Evolutionary conservation across 345 rosid genomes (phyloP).

Genomic region (Ricinus communis): DNA sequence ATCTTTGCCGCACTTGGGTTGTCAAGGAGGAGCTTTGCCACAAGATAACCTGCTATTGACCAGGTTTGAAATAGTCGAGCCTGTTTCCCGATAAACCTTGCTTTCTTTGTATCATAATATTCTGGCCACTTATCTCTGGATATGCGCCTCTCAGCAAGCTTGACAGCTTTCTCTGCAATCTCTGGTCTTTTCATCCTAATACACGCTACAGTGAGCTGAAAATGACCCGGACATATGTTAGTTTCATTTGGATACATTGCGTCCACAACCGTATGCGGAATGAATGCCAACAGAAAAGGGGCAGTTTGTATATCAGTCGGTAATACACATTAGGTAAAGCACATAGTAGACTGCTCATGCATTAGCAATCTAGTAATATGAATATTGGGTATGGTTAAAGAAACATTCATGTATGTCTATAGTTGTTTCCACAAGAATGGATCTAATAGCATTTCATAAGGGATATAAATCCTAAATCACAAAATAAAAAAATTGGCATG

Average conservation of each 20-base stretch:
- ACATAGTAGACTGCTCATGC: too few relatives aligned
- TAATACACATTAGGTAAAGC: too few relatives aligned
- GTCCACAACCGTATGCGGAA: background rate
- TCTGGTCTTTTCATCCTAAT: slow-evolving; percentile 87
- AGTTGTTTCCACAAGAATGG: too few relatives aligned
- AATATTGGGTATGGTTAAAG: background rate
- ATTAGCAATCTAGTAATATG: background rate
- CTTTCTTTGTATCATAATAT: slow-evolving; percentile 75
- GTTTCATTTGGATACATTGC: background rate
- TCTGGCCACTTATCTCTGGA: slow-evolving; percentile 87
- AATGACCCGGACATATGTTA: slow-evolving; percentile 11
- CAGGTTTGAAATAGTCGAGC: slow-evolving; percentile 77
- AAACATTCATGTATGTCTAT: background rate
- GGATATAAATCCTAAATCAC: too few relatives aligned
- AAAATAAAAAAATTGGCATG: too few relatives aligned
- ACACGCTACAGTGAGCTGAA: slow-evolving; percentile 79
- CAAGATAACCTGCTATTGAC: slow-evolving; percentile 92
- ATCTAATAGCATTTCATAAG: too few relatives aligned
- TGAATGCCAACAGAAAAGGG: background rate
- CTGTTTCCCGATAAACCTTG: slow-evolving; percentile 89
- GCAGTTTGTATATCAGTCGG: background rate
- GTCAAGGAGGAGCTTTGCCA: slow-evolving; percentile 72
- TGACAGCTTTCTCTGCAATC: slow-evolving; percentile 72
- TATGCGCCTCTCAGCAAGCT: slow-evolving; percentile 68
- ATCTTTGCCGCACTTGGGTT: slow-evolving; percentile 64